Percentiles rank a stretch among this genome's conserved stretches.
Conservation (phyloP, 2,329 filamentous ascomycete species). For the Geosmithia flava region DNA sequence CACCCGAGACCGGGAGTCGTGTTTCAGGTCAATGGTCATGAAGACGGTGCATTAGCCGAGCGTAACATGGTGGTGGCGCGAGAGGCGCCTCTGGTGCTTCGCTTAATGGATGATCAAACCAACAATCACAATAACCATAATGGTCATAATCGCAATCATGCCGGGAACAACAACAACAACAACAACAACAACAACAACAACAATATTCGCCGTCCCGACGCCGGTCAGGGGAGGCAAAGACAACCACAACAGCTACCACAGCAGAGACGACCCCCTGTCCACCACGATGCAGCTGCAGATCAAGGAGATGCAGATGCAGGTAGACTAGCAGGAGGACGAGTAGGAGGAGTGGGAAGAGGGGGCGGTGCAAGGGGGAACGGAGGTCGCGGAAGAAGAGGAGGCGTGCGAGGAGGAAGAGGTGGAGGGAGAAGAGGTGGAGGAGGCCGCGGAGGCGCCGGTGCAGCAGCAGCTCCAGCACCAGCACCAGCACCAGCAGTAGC, state of each 20-base stretch:
- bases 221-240: conserved; percentile 1
- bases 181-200: conserved; percentile 13
- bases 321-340: neutral
- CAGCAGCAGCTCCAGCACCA: too few species aligned
- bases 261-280: neutral
- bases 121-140: neutral
- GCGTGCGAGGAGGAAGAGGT: conserved; percentile 1
- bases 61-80: conserved; percentile 31
- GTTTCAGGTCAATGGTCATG: conserved; percentile 3
- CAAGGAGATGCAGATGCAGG: neutral
- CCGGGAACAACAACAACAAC: conserved; percentile 15
- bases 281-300: neutral
- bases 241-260: too few species aligned
- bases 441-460: neutral
- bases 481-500: neutral
- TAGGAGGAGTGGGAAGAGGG: neutral
- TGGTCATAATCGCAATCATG: conserved; percentile 5
- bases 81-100: conserved; percentile 43
- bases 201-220: conserved; percentile 4
- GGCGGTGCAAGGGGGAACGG: neutral
- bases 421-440: conserved; percentile 2
- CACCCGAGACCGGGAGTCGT: conserved; percentile 6
- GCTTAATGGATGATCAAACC: conserved; percentile 29
- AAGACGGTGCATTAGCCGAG: conserved; percentile 5
- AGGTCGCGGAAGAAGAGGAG: neutral